Evolutionary conservation across 169 alveolate genomes (phyloP), one percentile per base, ranked within the genome.

Genomic region (Theileria annulata): DNA sequence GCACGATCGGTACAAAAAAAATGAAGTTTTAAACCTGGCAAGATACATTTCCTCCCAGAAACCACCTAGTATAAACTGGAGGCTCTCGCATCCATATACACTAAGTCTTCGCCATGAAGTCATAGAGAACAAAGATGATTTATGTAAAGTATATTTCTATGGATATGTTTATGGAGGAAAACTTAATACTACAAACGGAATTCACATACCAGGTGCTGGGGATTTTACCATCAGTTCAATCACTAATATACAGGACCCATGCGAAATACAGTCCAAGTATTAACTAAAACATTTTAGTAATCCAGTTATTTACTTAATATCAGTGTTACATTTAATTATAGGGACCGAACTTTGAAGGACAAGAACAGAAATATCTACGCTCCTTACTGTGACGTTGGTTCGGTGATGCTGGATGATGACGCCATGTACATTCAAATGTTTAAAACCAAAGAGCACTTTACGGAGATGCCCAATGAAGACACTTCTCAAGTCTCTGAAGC

Each of bases 361-460:
- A 96, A 95, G 71, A 99, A 98, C 75, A 96, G 96, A 85, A 90
- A 92, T 62, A 91, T 98, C 21, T 98, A 98, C 85, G 99, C 99
- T 0, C 99, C 99, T 0, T 96, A 94, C 83, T 94, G 98, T 59
- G 98, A 97, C 86, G 93, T 97, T 15, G 99, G 99, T n/a, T 95
- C 95, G 75, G 87, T 98, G 35, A 93, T 94, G 67, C 86, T 96
- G 71, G 99, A 98, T 78, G 93, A 96, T 68, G 97, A 95, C 72
- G 96, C 98, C 63, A 98, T 99, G 94, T 98, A 97, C 88, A 96
- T 98, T 56, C 96, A 97, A 48, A 95, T 98, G 62, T 99, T 99
- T 0, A 97, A 98, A 66, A 91, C 95, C 77, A 94, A 95, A 85
- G 98, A 95, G 54, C 93, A 96, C 49, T 97, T 95, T 80, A 95